Evolutionary conservation across 768 basidiomycete genomes (phyloP).

Genomic region (Suillus lakei): DNA sequence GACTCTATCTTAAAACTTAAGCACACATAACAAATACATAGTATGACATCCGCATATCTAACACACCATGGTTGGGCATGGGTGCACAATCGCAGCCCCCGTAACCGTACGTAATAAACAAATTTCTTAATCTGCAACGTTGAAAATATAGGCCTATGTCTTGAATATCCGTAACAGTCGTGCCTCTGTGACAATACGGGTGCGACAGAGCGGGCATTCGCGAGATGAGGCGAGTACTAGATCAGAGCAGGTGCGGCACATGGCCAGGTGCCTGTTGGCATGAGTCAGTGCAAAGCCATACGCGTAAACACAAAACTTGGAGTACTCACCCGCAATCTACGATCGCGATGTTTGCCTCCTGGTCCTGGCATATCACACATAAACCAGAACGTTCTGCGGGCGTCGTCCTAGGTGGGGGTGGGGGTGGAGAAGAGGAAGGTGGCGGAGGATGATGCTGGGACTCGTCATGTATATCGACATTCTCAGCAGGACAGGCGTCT

Average conservation of each 20-base stretch:
- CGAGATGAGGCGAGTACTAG: slow-evolving; percentile 77
- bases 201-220: slow-evolving; percentile 92
- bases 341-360: slow-evolving; percentile 91
- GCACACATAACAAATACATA: not conserved
- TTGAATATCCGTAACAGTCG: slow-evolving; percentile 80
- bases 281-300: not conserved
- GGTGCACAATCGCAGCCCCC: not conserved
- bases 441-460: slow-evolving; percentile 16
- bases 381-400: slow-evolving; percentile 69
- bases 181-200: slow-evolving; percentile 83
- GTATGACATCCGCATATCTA: not conserved
- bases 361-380: slow-evolving; percentile 93
- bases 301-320: not conserved
- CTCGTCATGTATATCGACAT: slow-evolving; percentile 8
- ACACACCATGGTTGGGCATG: not conserved
- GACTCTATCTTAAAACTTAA: too few relatives aligned
- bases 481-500: slow-evolving; percentile 6
- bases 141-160: slow-evolving; percentile 35
- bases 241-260: slow-evolving; percentile 82
- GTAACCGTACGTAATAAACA: not conserved
- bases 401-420: slow-evolving; percentile 25
- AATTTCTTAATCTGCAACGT: not conserved
- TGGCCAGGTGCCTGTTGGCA: slow-evolving; percentile 65
- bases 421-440: slow-evolving; percentile 22
- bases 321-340: slow-evolving; percentile 88